Evolutionary conservation across 2,329 filamentous ascomycete species (phyloP), one percentile per base, ranked within the genome.

Genomic region (Penicillium brasilianum): DNA sequence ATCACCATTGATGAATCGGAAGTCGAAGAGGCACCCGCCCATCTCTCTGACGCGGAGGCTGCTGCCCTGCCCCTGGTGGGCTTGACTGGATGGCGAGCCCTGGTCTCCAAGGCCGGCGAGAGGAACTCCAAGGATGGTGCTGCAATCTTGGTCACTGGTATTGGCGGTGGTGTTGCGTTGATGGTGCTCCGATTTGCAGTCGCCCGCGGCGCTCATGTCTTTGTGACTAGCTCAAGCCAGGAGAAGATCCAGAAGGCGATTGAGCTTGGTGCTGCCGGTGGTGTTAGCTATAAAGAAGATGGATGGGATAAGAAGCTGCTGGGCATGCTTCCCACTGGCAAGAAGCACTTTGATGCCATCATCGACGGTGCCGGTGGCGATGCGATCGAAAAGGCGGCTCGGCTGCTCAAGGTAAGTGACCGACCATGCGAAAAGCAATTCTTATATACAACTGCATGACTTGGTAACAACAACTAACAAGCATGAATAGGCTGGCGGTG

Each of bases 291-390:
- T 77, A 92, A 88, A 74, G 86, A 89, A 55, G 82, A 87, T 30
- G 87, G 82, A 1, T 98, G 94, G 94, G 92, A 96, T 60, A 90
- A 89, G 83, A 87, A 90, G 71, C 79, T 97, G 59, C 77, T 82
- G 58, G 71, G 69, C 20, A 77, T 77, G 50, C 72, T 88, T 69
- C 80, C 97, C 28, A 87, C 90, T 0, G 76, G 80, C 43, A 87
- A 90, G 50, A 83, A 88, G 65, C 87, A 87, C 56, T 91, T 84
- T 65, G 95, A 98, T 77, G 88, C 90, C 20, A 89, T 98, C 51
- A 85, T 98, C 67, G 95, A 98, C 77, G 94, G 95, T 1, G 93
- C 94, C 0, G 94, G 94, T 3, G 93, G 92, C 1, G 89, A 96
- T 77, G 83, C 97, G 46, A 85, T 96, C n/a, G 81, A 83, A 39